A percentile compares a stretch with the other conserved stretches of the same genome.
These are phyloP conservation scores for Colletotrichum filicis DNA, from an alignment of 2,329 filamentous ascomycete genomes.

Conservation along the genomic window DNA sequence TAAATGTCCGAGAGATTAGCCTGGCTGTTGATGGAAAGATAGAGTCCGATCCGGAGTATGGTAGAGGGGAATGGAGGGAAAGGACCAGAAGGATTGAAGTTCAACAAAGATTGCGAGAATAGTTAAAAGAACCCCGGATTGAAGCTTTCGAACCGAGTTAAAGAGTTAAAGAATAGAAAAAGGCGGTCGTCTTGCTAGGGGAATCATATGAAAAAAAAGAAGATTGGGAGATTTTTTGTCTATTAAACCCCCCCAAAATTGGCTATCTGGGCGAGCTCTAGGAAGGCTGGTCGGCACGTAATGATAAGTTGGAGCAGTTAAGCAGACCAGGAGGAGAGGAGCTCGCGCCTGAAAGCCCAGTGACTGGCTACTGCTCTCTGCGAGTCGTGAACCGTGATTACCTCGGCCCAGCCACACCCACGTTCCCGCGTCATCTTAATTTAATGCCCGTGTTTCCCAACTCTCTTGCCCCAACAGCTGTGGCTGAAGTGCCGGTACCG, in stretches of 20 bases:
- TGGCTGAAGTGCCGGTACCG: conserved; percentile 8
- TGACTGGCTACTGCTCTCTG: not conserved
- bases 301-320: conserved; percentile 10
- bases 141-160: not conserved
- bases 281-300: conserved; percentile 31
- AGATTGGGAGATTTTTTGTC: not conserved
- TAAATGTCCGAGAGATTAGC: not conserved
- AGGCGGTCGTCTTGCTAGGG: not conserved
- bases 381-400: conserved; percentile 32
- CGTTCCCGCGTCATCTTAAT: not conserved
- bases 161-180: not conserved
- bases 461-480: not conserved
- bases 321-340: not conserved
- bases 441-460: not conserved
- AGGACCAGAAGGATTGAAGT: not conserved
- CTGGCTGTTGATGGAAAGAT: not conserved
- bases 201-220: conserved; percentile 19
- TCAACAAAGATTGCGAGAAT: not conserved
- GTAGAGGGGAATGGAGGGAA: not conserved
- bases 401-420: conserved; percentile 35
- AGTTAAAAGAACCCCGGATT: not conserved
- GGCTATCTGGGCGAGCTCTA: conserved; percentile 17
- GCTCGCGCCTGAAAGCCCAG: not conserved
- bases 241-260: conserved; percentile 13
- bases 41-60: no score